Conservation (phyloP, 352 stramenopile species). For the Aphanomyces cochlioides region DNA sequence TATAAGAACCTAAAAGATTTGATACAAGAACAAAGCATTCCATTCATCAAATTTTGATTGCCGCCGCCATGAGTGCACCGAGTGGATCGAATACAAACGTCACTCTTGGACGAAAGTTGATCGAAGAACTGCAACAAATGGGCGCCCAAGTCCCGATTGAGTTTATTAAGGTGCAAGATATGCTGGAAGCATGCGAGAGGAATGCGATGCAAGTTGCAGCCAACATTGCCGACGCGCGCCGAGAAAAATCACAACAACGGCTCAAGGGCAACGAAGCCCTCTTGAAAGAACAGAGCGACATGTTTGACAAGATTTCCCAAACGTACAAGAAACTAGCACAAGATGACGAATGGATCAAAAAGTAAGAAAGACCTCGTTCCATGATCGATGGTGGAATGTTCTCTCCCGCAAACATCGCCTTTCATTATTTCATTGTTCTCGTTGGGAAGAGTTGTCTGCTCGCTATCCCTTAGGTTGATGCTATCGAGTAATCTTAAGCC, state of each 20-base stretch:
- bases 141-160: conserved; percentile 7
- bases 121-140: conserved; percentile 14
- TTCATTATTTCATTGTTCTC: too few relatives aligned
- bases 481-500: too few relatives aligned
- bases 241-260: conserved; percentile 18
- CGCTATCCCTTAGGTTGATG: too few relatives aligned
- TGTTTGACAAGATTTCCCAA: conserved; percentile 12
- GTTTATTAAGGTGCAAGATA: conserved; percentile 9
- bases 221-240: conserved; percentile 20
- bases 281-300: conserved; percentile 19
- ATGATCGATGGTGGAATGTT: too few relatives aligned
- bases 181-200: conserved; percentile 19
- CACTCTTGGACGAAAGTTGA: conserved; percentile 18
- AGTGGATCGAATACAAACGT: conserved; percentile 12
- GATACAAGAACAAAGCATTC: too few relatives aligned
- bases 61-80: background rate
- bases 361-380: conserved; percentile 6
- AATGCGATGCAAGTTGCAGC: conserved; percentile 14
- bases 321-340: conserved; percentile 17
- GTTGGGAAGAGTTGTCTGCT: too few relatives aligned
- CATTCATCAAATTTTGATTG: background rate
- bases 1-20: too few relatives aligned
- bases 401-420: too few relatives aligned
- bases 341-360: conserved; percentile 18
- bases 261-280: conserved; percentile 23